Base-by-base conservation (phyloP, 1,284 basidiomycete genomes). In the Thelephora terrestris region DNA sequence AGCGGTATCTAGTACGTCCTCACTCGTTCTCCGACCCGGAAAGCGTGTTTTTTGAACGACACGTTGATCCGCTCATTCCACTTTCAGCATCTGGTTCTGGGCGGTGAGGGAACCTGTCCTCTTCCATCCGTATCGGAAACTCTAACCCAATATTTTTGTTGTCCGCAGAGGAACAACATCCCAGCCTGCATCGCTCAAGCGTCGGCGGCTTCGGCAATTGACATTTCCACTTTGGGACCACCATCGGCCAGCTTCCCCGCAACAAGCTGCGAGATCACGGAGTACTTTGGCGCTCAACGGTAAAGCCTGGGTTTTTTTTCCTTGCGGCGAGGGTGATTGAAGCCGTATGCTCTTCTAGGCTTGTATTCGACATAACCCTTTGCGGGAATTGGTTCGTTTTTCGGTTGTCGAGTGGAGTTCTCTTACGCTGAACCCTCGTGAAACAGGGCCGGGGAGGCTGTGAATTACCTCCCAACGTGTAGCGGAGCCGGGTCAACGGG, bases 51-150 rank as follows among this genome's bases (percentile, higher is more conserved):
- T 9, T 25, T 10, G 14, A 6, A 42, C 39, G 16, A 10, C 25
- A 16, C 21, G 18, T 21, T 17, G 2, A 2, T 27, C 20, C 47
- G 23, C 38, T 25, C 29, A 21, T 6, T 12, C 29, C 7, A 9
- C 27, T n/a, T 23, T n/a, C 48, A 74, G 71, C 57, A 75, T 87
- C 25, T 91, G 87, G 87, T 90, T 84, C 63, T 84, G 82, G 76
- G 74, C 75, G 47, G 84, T 85, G 55, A 58, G 81, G 69, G 7
- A 43, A 12, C 4, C n/a, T n/a, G 37, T 23, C n/a, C 35, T n/a
- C 29, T 43, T 36, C 34, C 9, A 5, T 17, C 9, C 44, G n/a
- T 49, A 17, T 16, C 18, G 12, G 16, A 24, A 27, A 39, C 9
- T 32, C 35, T n/a, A 34, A 50, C 55, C 48, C 17, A 23, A 25